Base-by-base conservation (phyloP, 2,329 filamentous ascomycete genomes). In the Diaporthe humulicola region DNA sequence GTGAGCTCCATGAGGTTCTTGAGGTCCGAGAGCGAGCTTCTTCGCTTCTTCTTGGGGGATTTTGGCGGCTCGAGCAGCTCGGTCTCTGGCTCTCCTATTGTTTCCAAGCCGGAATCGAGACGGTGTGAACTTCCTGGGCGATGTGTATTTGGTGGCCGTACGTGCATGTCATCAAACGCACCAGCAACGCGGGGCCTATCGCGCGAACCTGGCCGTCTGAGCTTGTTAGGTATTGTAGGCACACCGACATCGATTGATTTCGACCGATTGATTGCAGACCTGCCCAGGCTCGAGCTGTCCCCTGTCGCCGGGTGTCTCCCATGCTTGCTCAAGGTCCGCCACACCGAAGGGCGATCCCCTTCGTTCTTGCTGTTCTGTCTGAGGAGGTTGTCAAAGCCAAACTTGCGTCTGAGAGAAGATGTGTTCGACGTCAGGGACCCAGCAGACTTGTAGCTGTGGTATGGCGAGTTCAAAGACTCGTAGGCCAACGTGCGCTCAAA, bases 1-100 rank as follows among this genome's bases (percentile, higher is more conserved):
- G 92, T 87, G 73, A 90, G 88, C 54, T 88, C 89, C 84, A 96
- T 92, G 25, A 94, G 86, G 25, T 77, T 78, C 78, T 76, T 93
- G 64, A 98, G 88, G 82, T 98, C 96, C 6, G 96, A 98, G 56
- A 98, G 86, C 36, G 96, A 98, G 84, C 96, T 98, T 81, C 96
- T 92, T 73, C 96, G 90, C 86, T 98, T 98, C 85, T 93, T 96
- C 81, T 90, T 92, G 58, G 87, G 84, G 19, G 82, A 82, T 77
- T 86, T 88, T 1, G 81, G 75, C 42, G 78, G 76, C 5, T 81
- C 77, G 12, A 79, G 77, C 7, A 83, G 81, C 72, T 88, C 87
- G 22, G 83, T 84, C 0, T 87, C 86, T 1, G 90, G 90, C 79
- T 91, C 90, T 22, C 89, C 90, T 67, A 92, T 91, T 0, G 90